Percentiles rank a stretch among this genome's conserved stretches.
Conservation (phyloP, 768 basidiomycete genomes). For the Leccinum rimulosum region DNA sequence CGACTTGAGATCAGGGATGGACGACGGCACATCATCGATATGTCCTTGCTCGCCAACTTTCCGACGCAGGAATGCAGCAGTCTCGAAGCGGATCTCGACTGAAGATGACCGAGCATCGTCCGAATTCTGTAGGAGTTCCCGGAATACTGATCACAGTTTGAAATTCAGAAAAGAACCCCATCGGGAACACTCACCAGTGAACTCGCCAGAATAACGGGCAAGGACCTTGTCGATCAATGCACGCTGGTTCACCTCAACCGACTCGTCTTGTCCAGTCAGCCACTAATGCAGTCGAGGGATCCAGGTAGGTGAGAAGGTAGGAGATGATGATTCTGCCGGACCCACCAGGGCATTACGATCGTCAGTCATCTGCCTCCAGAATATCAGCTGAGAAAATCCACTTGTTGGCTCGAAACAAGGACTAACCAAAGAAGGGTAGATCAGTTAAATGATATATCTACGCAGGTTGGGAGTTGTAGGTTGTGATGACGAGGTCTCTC, state of each 20-base stretch:
- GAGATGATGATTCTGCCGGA: neutral
- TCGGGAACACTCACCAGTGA: slow-evolving; percentile 52
- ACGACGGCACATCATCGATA: slow-evolving; percentile 4
- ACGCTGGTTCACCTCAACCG: slow-evolving; percentile 90
- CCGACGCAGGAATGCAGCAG: slow-evolving; percentile 44
- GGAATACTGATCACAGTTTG: slow-evolving; percentile 41
- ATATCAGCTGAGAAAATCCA: neutral
- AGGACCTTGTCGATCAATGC: slow-evolving; percentile 98
- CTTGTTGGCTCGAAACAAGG: neutral
- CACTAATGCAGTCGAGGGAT: slow-evolving; percentile 34
- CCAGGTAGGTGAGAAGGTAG: neutral
- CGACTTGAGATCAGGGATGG: slow-evolving; percentile 65
- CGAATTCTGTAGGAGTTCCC: slow-evolving; percentile 94
- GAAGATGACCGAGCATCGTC: slow-evolving; percentile 81
- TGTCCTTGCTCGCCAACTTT: slow-evolving; percentile 7
- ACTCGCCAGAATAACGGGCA: slow-evolving; percentile 92
- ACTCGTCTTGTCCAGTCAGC: slow-evolving; percentile 68
- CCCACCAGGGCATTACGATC: slow-evolving; percentile 33
- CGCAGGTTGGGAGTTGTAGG: neutral
- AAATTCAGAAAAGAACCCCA: neutral
- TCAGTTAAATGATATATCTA: neutral
- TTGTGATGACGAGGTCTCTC: neutral
- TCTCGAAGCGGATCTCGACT: slow-evolving; percentile 81
- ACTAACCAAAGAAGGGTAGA: neutral
- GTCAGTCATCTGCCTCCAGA: slow-evolving; percentile 19